Conservation (phyloP, 352 stramenopile species). For the Pythium dissimile region DNA sequence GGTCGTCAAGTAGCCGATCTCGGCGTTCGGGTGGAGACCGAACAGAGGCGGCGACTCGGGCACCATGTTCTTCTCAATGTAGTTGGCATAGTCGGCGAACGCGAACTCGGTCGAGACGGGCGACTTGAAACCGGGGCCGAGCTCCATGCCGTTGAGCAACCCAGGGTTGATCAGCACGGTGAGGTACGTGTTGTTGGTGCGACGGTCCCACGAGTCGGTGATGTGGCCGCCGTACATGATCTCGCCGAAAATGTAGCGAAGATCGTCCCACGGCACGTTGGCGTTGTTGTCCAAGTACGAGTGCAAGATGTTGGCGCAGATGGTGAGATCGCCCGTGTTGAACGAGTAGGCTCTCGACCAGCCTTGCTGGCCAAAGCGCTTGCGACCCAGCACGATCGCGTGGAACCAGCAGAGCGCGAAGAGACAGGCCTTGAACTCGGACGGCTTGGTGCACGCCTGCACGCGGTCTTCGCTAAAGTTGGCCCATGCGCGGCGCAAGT, state of each 20-base stretch:
- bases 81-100: conserved; percentile 85
- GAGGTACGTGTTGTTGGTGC: conserved; percentile 95
- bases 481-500: conserved; percentile 91
- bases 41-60: conserved; percentile 91
- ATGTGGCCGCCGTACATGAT: conserved; percentile 98
- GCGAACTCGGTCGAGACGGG: conserved; percentile 81
- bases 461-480: conserved; percentile 92
- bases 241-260: conserved; percentile 95
- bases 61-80: conserved; percentile 94
- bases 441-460: conserved; percentile 83
- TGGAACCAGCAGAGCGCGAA: conserved; percentile 97
- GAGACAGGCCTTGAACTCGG: conserved; percentile 92
- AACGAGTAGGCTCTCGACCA: conserved; percentile 95
- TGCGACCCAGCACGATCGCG: conserved; percentile 90
- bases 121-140: conserved; percentile 93
- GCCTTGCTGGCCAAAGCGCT: conserved; percentile 92
- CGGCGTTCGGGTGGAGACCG: conserved; percentile 93
- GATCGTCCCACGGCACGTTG: conserved; percentile 92
- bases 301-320: conserved; percentile 93
- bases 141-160: conserved; percentile 89
- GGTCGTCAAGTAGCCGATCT: conserved; percentile 94
- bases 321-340: conserved; percentile 95
- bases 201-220: conserved; percentile 94
- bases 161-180: conserved; percentile 85
- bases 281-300: conserved; percentile 93